Conservation (phyloP, 192 early-diverging fungal species). For the Lobulomyces angularis region DNA sequence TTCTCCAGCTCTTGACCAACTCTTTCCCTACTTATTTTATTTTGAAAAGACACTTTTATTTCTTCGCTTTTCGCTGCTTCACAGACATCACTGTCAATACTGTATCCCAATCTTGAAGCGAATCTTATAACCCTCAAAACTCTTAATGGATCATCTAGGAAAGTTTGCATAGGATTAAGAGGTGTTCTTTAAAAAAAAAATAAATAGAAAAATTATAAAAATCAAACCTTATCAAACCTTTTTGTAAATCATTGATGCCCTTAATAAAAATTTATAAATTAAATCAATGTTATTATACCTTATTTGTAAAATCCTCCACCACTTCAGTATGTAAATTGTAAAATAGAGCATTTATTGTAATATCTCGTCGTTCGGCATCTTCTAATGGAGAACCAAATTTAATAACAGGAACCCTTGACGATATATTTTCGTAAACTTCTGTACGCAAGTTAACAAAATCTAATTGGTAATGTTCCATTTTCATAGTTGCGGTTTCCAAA, state of each 20-base stretch:
- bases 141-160: constrained; percentile 88
- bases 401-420: too few relatives aligned
- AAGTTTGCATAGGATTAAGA: constrained; percentile 75
- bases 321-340: constrained; percentile 78
- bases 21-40: constrained; percentile 84
- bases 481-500: constrained; percentile 89
- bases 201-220: neutral
- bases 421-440: constrained; percentile 66
- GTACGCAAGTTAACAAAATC: constrained; percentile 96
- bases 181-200: too few relatives aligned
- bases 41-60: constrained; percentile 50
- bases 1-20: constrained; percentile 88
- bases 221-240: neutral
- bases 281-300: too few relatives aligned
- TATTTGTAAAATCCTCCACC: constrained; percentile 91
- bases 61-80: constrained; percentile 37
- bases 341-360: constrained; percentile 94
- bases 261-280: too few relatives aligned
- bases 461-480: constrained; percentile 59
- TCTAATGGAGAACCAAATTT: constrained; percentile 83
- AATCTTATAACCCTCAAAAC: constrained; percentile 90
- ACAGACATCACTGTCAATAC: constrained; percentile 54
- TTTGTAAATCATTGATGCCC: too few relatives aligned
- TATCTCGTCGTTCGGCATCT: constrained; percentile 90
- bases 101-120: constrained; percentile 77